phyloP scores from a whole-genome alignment of 116 monocot genomes.

The Dioscorea cayenensis region DNA sequence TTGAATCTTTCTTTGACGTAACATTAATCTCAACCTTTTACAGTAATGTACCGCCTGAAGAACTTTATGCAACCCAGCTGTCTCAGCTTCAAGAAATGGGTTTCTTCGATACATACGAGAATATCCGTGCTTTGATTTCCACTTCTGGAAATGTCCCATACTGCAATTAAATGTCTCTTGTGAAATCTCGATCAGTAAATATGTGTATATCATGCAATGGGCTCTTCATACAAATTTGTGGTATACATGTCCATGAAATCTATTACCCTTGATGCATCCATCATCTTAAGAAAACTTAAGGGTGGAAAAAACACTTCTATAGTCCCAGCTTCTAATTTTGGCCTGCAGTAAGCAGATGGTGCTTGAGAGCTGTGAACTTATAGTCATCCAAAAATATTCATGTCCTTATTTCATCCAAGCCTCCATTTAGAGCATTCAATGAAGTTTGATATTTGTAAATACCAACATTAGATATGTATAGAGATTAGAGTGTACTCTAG shows the following conservation, averaged over 20 bases:
- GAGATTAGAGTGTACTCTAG: no score
- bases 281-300: neutral
- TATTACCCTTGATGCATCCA: neutral
- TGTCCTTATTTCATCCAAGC: neutral
- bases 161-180: conserved; percentile 71
- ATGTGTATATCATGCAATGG: neutral
- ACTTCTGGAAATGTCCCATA: conserved; percentile 73
- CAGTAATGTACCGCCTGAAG: conserved; percentile 62
- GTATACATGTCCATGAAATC: no score
- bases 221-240: neutral
- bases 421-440: neutral
- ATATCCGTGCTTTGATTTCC: conserved; percentile 64
- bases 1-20: neutral
- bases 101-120: conserved; percentile 86
- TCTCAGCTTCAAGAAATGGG: conserved; percentile 94
- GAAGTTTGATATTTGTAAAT: no score
- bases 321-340: neutral
- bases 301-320: neutral
- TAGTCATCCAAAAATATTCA: neutral
- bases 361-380: neutral
- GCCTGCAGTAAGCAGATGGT: neutral
- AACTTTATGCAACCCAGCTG: conserved; percentile 77
- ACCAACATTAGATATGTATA: no score
- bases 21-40: neutral
- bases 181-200: conserved; percentile 56